Evolutionary conservation across 305 asterid species (phyloP).

Genomic region (Coffea humblotiana): DNA sequence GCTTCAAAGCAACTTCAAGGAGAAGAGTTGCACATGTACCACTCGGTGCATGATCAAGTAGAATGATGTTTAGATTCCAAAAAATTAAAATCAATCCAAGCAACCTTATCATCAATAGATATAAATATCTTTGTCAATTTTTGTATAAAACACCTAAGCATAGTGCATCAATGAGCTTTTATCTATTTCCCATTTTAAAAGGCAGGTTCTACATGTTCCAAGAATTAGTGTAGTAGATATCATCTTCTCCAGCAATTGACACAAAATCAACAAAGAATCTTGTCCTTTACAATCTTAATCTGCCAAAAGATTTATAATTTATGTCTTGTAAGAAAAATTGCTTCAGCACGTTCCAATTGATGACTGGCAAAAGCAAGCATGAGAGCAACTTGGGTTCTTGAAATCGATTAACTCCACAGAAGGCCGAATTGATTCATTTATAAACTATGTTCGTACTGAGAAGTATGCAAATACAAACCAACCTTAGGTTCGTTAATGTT

Average conservation of each 20-base stretch:
- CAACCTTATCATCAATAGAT: not conserved
- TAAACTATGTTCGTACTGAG: not conserved
- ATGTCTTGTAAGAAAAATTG: not conserved
- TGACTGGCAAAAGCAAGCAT: not conserved
- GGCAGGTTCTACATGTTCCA: not conserved
- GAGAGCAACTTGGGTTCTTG: not conserved
- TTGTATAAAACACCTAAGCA: too few relatives aligned
- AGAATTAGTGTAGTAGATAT: not conserved
- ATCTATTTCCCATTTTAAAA: not conserved
- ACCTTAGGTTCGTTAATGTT: too few relatives aligned
- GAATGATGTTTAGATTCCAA: not conserved
- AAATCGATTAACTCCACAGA: not conserved
- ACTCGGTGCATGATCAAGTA: not conserved
- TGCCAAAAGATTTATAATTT: not conserved
- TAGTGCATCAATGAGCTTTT: not conserved
- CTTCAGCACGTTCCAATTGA: not conserved
- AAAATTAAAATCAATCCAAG: not conserved
- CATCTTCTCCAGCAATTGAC: not conserved
- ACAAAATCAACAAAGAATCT: not conserved
- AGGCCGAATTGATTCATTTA: not conserved
- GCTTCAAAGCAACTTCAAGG: not conserved
- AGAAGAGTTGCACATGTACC: not conserved
- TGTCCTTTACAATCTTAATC: not conserved
- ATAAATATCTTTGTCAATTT: not conserved
- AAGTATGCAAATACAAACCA: too few relatives aligned